Evolutionary conservation across 2,329 filamentous ascomycete species (phyloP).

Genomic region (Hypoxylon sp.): DNA sequence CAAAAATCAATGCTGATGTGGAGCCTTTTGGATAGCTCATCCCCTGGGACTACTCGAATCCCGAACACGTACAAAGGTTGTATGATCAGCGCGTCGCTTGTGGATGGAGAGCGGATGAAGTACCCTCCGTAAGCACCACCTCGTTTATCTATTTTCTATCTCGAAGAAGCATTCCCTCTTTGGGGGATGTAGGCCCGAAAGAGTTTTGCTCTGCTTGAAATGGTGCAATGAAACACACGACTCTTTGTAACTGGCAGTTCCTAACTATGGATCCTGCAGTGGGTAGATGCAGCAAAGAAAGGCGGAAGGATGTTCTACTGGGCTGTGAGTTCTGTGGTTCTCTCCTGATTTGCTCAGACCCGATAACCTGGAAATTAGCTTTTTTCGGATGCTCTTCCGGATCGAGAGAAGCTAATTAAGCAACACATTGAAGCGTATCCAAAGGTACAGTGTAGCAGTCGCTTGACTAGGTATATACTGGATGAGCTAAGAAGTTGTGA

Average conservation of each 20-base stretch:
- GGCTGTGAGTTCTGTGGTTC: slow-evolving; percentile 54
- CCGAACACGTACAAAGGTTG: slow-evolving; percentile 59
- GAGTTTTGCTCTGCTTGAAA: neutral
- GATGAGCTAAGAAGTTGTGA: slow-evolving; percentile 2
- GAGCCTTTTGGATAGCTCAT: slow-evolving; percentile 52
- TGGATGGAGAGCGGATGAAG: slow-evolving; percentile 60
- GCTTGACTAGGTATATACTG: slow-evolving; percentile 9
- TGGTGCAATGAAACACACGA: slow-evolving; percentile 11
- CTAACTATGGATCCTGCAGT: slow-evolving; percentile 44
- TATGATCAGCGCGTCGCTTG: slow-evolving; percentile 62
- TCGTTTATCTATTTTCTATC: neutral
- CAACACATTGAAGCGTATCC: slow-evolving; percentile 53
- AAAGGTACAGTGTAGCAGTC: slow-evolving; percentile 45
- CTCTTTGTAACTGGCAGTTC: slow-evolving; percentile 10
- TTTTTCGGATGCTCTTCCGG: slow-evolving; percentile 52
- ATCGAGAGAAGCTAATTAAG: slow-evolving; percentile 52
- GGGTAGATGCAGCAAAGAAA: slow-evolving; percentile 54
- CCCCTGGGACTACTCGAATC: slow-evolving; percentile 61
- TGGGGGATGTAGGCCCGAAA: neutral
- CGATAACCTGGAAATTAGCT: slow-evolving; percentile 47
- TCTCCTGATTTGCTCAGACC: slow-evolving; percentile 20
- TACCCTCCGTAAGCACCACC: slow-evolving; percentile 47
- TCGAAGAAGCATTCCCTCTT: neutral
- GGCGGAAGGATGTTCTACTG: slow-evolving; percentile 60
- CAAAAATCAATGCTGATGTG: slow-evolving; percentile 13